phyloP scores from a whole-genome alignment of 164 flowering plant species.

The Vitis rotundifolia region DNA sequence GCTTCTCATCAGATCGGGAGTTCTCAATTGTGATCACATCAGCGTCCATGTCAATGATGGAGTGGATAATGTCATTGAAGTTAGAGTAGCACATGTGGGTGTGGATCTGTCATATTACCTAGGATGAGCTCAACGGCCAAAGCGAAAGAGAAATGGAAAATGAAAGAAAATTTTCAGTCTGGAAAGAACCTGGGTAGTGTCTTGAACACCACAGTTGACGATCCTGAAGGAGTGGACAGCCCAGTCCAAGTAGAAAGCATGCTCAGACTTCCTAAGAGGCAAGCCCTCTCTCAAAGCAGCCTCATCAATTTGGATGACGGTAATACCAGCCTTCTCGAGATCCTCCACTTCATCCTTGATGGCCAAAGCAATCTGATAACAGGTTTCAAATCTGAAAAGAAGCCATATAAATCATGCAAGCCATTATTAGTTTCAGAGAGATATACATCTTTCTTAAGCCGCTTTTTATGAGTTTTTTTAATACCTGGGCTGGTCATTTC shows the following conservation, averaged over 20 bases:
- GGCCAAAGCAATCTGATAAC: slow-evolving; percentile 71
- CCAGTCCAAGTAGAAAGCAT: slow-evolving; percentile 67
- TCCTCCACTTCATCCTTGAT: slow-evolving; percentile 73
- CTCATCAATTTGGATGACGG: slow-evolving; percentile 67
- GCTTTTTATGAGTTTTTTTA: background rate
- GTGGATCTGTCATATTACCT: slow-evolving; percentile 39
- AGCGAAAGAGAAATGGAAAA: background rate
- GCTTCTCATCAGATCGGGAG: slow-evolving; percentile 67
- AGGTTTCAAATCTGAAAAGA: slow-evolving; percentile 44
- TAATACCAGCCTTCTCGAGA: slow-evolving; percentile 62
- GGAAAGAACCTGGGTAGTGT: slow-evolving; percentile 56
- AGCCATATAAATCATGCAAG: background rate
- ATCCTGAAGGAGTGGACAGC: slow-evolving; percentile 74
- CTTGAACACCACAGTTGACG: slow-evolving; percentile 51
- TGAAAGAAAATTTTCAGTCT: background rate
- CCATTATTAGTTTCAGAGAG: background rate
- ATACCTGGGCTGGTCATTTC: slow-evolving; percentile 74
- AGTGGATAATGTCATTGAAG: slow-evolving; percentile 74
- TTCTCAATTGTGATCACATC: slow-evolving; percentile 73
- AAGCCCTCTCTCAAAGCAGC: slow-evolving; percentile 72
- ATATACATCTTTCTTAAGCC: background rate
- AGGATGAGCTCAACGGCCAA: background rate
- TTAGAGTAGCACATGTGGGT: slow-evolving; percentile 78
- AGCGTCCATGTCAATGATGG: slow-evolving; percentile 69
- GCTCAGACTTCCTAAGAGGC: slow-evolving; percentile 64